A percentile compares a stretch with the other conserved stretches of the same genome.
phyloP scores from a whole-genome alignment of 2,329 filamentous ascomycete genomes.

The Knoxdaviesia proteae region DNA sequence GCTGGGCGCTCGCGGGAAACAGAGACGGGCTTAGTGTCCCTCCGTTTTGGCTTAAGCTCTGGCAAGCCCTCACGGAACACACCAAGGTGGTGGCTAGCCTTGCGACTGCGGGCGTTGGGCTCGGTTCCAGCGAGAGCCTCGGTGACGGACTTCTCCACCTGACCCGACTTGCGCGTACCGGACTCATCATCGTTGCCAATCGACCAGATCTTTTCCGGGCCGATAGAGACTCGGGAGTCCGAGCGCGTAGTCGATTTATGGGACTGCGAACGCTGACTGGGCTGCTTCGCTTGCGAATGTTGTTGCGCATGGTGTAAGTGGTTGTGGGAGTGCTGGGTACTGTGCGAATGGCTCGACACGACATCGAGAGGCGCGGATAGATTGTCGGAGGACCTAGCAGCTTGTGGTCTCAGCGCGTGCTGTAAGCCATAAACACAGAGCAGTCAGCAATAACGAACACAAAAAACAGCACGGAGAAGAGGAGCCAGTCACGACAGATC shows the following conservation, averaged over 20 bases:
- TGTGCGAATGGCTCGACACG: too few relatives aligned
- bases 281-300: slow-evolving; percentile 13
- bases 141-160: slow-evolving; percentile 43
- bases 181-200: slow-evolving; percentile 28
- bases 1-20: too few relatives aligned
- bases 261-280: too few relatives aligned
- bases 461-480: too few relatives aligned
- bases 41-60: slow-evolving; percentile 33
- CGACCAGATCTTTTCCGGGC: slow-evolving; percentile 40
- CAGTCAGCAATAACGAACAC: too few relatives aligned
- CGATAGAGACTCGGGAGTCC: slow-evolving; percentile 4
- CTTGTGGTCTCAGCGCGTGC: too few relatives aligned
- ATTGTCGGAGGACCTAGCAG: too few relatives aligned
- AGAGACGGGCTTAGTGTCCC: slow-evolving; percentile 14
- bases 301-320: slow-evolving; percentile 4
- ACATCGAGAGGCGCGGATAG: too few relatives aligned
- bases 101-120: slow-evolving; percentile 40
- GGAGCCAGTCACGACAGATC: too few relatives aligned
- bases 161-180: slow-evolving; percentile 19
- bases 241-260: too few relatives aligned
- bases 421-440: too few relatives aligned
- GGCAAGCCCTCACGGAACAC: slow-evolving; percentile 46
- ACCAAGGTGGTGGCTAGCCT: slow-evolving; percentile 44
- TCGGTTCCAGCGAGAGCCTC: slow-evolving; percentile 41
- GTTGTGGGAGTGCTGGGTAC: too few relatives aligned